These are phyloP conservation scores for Zychaea mexicana DNA, from an alignment of 371 early-diverging fungal species.

Conservation along the genomic window DNA sequence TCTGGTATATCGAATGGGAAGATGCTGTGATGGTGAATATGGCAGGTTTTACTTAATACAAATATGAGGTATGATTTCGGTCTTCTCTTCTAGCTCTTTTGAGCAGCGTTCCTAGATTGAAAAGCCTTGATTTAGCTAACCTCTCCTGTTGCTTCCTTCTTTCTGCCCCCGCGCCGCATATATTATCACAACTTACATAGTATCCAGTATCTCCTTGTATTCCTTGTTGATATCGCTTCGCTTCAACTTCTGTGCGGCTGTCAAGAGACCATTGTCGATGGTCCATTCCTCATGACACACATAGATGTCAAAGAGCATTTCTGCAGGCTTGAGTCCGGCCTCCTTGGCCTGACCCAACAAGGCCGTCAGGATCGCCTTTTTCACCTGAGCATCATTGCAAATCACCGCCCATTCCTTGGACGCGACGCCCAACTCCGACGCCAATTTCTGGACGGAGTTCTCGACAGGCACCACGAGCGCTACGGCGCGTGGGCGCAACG, in stretches of 20 bases:
- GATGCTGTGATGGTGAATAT: too few relatives aligned
- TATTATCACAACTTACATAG: slow-evolving; percentile 37
- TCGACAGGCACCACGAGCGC: slow-evolving; percentile 77
- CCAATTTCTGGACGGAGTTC: slow-evolving; percentile 39
- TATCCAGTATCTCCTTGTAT: slow-evolving; percentile 59
- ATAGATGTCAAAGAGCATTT: slow-evolving; percentile 63
- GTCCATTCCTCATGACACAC: slow-evolving; percentile 30
- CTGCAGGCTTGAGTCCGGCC: slow-evolving; percentile 67
- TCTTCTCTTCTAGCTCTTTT: neutral
- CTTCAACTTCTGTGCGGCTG: slow-evolving; percentile 90
- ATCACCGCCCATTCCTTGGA: slow-evolving; percentile 30
- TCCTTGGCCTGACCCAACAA: slow-evolving; percentile 48
- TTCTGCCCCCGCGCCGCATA: too few relatives aligned
- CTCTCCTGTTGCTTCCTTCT: too few relatives aligned
- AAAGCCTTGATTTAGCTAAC: neutral
- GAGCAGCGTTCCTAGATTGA: neutral
- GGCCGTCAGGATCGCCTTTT: slow-evolving; percentile 34
- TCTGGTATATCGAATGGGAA: too few relatives aligned
- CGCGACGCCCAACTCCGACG: slow-evolving; percentile 25
- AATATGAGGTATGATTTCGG: too few relatives aligned
- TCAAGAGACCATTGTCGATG: slow-evolving; percentile 54
- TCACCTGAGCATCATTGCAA: slow-evolving; percentile 21
- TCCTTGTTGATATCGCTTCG: slow-evolving; percentile 69
- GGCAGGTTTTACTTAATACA: too few relatives aligned
- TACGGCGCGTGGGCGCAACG: slow-evolving; percentile 65